A percentile compares a stretch with the other conserved stretches of the same genome.
Evolutionary conservation across 805 yeast species (phyloP).

Genomic region (Yueomyces sp.): DNA sequence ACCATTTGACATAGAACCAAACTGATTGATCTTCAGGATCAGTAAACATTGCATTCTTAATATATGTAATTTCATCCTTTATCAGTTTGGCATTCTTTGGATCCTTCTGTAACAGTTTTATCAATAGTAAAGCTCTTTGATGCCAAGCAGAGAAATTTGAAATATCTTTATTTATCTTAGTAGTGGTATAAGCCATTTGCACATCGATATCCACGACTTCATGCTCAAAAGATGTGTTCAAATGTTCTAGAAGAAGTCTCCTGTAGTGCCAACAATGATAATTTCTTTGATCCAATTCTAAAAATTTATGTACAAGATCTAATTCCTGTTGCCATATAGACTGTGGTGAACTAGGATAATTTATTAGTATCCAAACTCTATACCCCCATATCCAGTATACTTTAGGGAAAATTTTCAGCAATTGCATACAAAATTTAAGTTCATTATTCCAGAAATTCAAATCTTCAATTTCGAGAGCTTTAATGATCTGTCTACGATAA

Average conservation of each 20-base stretch:
- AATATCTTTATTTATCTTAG: conserved; percentile 66
- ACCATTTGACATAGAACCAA: conserved; percentile 85
- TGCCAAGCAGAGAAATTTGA: conserved; percentile 97
- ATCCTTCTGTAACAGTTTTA: conserved; percentile 29
- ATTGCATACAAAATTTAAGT: conserved; percentile 41
- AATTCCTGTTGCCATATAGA: conserved; percentile 62
- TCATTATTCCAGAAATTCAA: conserved; percentile 36
- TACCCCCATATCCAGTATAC: conserved; percentile 98
- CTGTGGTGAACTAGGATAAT: conserved; percentile 30
- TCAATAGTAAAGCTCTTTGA: conserved; percentile 61
- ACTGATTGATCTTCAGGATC: conserved; percentile 92
- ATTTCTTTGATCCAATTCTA: conserved; percentile 67
- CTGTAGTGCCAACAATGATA: conserved; percentile 96
- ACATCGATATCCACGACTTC: conserved; percentile 14
- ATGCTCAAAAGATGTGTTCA: conserved; percentile 14
- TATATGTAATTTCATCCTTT: conserved; percentile 45
- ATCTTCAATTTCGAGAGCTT: conserved; percentile 9
- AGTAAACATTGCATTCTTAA: conserved; percentile 76
- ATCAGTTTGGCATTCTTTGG: conserved; percentile 22
- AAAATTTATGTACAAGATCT: conserved; percentile 50
- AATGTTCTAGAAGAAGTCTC: conserved; percentile 43
- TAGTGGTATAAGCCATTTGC: conserved; percentile 69
- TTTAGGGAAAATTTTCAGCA: conserved; percentile 61
- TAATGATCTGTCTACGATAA: conserved; percentile 61
- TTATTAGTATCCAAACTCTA: conserved; percentile 64